A percentile compares a stretch with the other conserved stretches of the same genome.
These are phyloP conservation scores for Termitomyces sp. DNA, from an alignment of 768 basidiomycete genomes.

Conservation along the genomic window DNA sequence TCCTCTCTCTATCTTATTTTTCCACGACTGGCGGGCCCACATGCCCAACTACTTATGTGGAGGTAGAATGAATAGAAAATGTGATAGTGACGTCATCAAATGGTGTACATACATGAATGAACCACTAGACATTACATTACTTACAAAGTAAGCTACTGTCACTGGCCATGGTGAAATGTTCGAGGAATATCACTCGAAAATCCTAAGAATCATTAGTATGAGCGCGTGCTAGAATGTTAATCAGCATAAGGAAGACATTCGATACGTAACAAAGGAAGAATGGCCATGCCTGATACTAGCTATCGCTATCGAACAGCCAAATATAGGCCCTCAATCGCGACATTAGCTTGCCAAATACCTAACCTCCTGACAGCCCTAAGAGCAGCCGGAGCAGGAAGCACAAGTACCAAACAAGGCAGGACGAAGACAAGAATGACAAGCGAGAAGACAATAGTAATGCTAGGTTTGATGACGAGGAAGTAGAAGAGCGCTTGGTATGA, in stretches of 20 bases:
- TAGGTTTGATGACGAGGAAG: slow-evolving; percentile 83
- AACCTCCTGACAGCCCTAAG: slow-evolving; percentile 61
- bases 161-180: background rate
- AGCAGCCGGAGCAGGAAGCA: slow-evolving; percentile 67
- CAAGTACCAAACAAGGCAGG: slow-evolving; percentile 52
- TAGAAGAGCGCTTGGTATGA: slow-evolving; percentile 87
- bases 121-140: background rate
- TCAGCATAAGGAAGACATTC: background rate
- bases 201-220: background rate
- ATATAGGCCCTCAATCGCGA: slow-evolving; percentile 72
- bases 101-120: background rate
- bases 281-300: background rate
- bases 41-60: too few species aligned
- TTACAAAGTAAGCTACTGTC: background rate
- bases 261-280: background rate
- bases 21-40: too few species aligned
- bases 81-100: background rate
- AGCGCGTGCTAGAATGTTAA: background rate
- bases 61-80: too few species aligned
- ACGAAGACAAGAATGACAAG: slow-evolving; percentile 52
- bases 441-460: slow-evolving; percentile 67
- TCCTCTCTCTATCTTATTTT: background rate
- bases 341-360: slow-evolving; percentile 80
- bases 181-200: background rate
- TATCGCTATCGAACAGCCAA: slow-evolving; percentile 39